These are phyloP conservation scores for Cucumis cinereus DNA, from an alignment of 306 rosid species.

Conservation along the genomic window DNA sequence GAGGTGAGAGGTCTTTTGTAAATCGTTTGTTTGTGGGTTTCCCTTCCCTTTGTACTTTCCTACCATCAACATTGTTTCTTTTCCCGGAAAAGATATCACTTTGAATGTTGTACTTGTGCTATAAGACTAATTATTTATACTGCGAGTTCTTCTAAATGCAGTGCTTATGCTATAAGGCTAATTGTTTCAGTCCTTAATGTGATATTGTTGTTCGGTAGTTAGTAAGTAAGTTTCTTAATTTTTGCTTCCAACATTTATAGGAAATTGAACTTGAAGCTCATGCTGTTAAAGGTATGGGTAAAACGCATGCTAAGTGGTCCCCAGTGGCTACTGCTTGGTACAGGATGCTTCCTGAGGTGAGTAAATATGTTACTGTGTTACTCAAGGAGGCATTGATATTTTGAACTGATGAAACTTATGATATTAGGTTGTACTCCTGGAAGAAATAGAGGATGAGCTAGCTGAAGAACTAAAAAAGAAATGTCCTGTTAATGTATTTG, in stretches of 20 bases:
- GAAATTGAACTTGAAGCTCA: conserved; percentile 95
- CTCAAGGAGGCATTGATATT: background rate
- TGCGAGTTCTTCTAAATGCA: background rate
- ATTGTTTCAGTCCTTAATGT: background rate
- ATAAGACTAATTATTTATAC: background rate
- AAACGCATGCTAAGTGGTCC: conserved; percentile 95
- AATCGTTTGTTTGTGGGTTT: too few species aligned
- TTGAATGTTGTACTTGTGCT: background rate
- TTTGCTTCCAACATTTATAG: conserved; percentile 23
- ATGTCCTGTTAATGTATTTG: conserved; percentile 72
- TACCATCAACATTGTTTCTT: too few species aligned
- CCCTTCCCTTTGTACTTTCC: too few species aligned
- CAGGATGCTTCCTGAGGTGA: conserved; percentile 66
- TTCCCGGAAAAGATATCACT: too few species aligned
- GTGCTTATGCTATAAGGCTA: background rate
- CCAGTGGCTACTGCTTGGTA: conserved; percentile 98
- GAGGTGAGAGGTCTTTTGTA: too few species aligned
- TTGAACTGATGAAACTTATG: background rate
- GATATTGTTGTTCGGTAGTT: background rate
- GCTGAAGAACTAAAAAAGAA: conserved; percentile 59
- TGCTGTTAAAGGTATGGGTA: conserved; percentile 93
- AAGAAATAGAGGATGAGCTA: conserved; percentile 45
- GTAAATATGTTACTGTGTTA: background rate
- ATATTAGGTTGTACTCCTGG: conserved; percentile 46
- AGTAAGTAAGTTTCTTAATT: background rate